These are phyloP conservation scores for Raddia distichophylla DNA, from an alignment of 176 grass and related monocot genomes.

Conservation along the genomic window DNA sequence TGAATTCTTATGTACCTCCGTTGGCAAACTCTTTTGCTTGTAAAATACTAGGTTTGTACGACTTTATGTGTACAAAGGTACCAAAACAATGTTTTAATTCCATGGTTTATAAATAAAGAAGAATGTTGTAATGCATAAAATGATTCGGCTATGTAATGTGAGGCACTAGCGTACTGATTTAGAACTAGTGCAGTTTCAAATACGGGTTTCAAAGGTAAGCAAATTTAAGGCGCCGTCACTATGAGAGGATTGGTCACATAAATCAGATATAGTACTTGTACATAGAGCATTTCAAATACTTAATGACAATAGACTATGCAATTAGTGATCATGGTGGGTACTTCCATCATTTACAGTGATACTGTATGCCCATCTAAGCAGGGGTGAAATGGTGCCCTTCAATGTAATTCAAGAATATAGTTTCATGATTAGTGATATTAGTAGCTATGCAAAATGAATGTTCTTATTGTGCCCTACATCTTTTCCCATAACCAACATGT, in stretches of 20 bases:
- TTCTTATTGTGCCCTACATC: background rate
- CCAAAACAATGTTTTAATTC: too few species aligned
- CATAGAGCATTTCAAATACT: background rate
- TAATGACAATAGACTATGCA: background rate
- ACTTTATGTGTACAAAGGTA: too few species aligned
- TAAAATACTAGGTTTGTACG: too few species aligned
- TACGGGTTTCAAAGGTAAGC: too few species aligned
- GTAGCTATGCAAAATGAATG: background rate
- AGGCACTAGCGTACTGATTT: too few species aligned
- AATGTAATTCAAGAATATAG: slow-evolving; percentile 11
- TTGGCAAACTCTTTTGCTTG: too few species aligned
- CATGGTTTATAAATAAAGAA: too few species aligned
- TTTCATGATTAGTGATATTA: slow-evolving; percentile 17
- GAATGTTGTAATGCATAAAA: too few species aligned
- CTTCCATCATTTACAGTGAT: background rate
- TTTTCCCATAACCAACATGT: background rate
- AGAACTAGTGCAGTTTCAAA: too few species aligned
- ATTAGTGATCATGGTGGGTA: background rate
- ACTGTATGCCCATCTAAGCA: background rate
- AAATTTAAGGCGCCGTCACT: background rate
- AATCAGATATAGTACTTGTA: background rate
- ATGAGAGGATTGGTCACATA: background rate
- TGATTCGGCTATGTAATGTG: too few species aligned
- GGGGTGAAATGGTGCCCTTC: slow-evolving; percentile 2
- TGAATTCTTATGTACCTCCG: too few species aligned